Evolutionary conservation across 371 early-diverging fungal species (phyloP).

Genomic region (Saksenaea vasiformis): DNA sequence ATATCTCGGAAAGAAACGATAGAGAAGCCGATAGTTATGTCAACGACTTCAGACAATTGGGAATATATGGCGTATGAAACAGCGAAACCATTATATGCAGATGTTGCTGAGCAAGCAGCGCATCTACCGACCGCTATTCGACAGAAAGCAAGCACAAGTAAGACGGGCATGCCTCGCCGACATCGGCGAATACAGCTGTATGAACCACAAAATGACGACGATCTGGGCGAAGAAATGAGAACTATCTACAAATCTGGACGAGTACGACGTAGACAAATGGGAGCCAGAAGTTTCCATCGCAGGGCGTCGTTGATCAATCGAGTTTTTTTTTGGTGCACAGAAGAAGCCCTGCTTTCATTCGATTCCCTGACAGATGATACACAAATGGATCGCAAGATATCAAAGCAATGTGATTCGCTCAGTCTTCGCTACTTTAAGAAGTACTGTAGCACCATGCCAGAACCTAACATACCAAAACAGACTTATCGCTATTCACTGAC

Average conservation of each 20-base stretch:
- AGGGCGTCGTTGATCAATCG: background rate
- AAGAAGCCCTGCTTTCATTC: background rate
- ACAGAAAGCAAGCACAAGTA: background rate
- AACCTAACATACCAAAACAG: background rate
- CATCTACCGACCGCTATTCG: background rate
- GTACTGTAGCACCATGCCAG: background rate
- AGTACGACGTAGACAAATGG: background rate
- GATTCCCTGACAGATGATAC: background rate
- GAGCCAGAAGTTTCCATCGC: background rate
- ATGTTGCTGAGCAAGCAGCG: background rate
- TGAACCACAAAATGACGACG: background rate
- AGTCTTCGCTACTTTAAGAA: background rate
- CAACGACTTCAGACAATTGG: background rate
- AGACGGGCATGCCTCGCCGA: background rate
- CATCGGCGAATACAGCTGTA: background rate
- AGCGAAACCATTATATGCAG: background rate
- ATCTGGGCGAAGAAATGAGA: conserved; percentile 1
- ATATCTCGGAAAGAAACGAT: background rate
- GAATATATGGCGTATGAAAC: background rate
- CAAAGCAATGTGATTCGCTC: background rate
- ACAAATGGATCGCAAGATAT: background rate
- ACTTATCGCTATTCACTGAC: background rate
- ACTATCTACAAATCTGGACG: background rate
- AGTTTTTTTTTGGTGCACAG: background rate
- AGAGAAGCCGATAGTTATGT: background rate